phyloP scores from a whole-genome alignment of 202 grass and related monocot genomes.

The Brachypodium distachyon region DNA sequence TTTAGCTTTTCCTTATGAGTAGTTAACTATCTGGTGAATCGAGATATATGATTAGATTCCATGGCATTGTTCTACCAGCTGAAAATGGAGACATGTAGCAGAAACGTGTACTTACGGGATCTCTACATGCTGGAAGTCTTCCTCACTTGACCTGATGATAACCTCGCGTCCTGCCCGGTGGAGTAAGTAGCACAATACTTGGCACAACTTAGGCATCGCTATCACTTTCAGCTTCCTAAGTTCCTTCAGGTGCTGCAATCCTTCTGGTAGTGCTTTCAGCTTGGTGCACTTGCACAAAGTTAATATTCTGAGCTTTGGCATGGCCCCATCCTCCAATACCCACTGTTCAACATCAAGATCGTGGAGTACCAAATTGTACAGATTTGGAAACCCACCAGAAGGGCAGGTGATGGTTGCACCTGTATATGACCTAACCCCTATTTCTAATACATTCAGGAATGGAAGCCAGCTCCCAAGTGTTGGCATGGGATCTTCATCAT shows the following conservation, averaged over 20 bases:
- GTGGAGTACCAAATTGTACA: neutral
- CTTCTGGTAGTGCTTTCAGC: neutral
- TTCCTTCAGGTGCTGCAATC: neutral
- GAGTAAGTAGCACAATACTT: neutral
- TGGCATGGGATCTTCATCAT: conserved; percentile 8
- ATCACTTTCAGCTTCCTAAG: conserved; percentile 2
- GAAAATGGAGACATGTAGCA: neutral
- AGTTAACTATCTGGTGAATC: neutral
- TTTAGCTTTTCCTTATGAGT: neutral
- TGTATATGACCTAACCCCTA: neutral
- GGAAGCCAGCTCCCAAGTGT: neutral
- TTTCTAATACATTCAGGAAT: conserved; percentile 3
- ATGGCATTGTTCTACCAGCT: neutral
- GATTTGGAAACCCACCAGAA: neutral
- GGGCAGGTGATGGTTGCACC: conserved; percentile 5
- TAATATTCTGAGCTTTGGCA: neutral
- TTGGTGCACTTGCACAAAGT: neutral
- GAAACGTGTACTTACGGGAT: neutral
- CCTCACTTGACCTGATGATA: neutral
- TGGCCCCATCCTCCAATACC: conserved; percentile 3
- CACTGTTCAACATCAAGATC: neutral
- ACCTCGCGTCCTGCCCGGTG: neutral
- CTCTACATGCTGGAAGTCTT: conserved; percentile 6
- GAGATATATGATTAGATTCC: neutral
- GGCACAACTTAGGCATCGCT: neutral